phyloP scores from a whole-genome alignment of 768 basidiomycete genomes.

The Xerocomus potaroensis region DNA sequence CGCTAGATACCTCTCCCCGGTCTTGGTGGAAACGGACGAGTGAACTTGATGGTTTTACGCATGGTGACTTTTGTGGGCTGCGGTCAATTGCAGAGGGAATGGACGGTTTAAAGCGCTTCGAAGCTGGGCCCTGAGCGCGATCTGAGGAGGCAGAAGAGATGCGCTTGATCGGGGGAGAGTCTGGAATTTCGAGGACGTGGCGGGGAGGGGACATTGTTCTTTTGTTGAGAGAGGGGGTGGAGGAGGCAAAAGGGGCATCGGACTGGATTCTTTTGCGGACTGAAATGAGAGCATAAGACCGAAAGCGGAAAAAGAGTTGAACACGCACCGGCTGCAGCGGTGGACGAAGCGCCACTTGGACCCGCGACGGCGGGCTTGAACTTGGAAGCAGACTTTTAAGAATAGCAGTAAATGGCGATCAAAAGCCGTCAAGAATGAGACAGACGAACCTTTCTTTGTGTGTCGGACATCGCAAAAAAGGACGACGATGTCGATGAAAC shows the following conservation, averaged over 20 bases:
- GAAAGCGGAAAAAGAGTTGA: neutral
- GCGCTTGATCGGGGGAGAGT: conserved; percentile 30
- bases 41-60: neutral
- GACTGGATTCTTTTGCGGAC: conserved; percentile 23
- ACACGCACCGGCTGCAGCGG: conserved; percentile 12
- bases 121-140: conserved; percentile 1
- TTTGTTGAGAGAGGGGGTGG: conserved; percentile 39
- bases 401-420: neutral
- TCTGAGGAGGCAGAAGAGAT: conserved; percentile 19
- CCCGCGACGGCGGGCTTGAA: conserved; percentile 42
- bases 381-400: conserved; percentile 30
- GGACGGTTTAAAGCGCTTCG: conserved; percentile 33
- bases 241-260: conserved; percentile 35
- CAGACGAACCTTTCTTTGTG: conserved; percentile 9
- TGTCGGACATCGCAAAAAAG: neutral
- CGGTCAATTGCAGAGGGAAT: conserved; percentile 26
- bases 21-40: conserved; percentile 17
- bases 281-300: conserved; percentile 13
- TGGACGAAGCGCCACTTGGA: neutral
- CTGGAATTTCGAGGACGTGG: conserved; percentile 15
- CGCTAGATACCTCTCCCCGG: conserved; percentile 11
- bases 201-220: conserved; percentile 10
- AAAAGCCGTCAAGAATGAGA: too few species aligned
- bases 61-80: conserved; percentile 5
- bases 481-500: conserved; percentile 4